A percentile compares a stretch with the other conserved stretches of the same genome.
Conservation (phyloP, 2,329 filamentous ascomycete species). For the Aspergillus felis region DNA sequence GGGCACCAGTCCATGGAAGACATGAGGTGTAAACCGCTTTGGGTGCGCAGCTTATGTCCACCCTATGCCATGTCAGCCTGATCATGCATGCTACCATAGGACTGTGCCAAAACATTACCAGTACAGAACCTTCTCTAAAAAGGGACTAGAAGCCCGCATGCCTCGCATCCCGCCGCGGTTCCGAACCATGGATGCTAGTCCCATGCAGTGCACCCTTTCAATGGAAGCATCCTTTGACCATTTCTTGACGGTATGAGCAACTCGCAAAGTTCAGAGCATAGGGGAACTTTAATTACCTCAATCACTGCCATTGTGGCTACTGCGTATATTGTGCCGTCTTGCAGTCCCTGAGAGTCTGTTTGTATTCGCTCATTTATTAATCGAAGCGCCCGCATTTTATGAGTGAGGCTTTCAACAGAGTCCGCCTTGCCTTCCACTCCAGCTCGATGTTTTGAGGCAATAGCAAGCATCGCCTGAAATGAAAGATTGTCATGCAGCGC, state of each 20-base stretch:
- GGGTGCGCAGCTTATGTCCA: constrained; percentile 29
- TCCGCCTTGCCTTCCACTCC: constrained; percentile 28
- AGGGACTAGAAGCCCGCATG: constrained; percentile 23
- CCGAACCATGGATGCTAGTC: constrained; percentile 25
- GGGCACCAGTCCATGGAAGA: constrained; percentile 27
- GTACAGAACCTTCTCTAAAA: constrained; percentile 30
- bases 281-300: constrained; percentile 20
- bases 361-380: constrained; percentile 29
- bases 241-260: constrained; percentile 24
- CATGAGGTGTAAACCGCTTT: constrained; percentile 24
- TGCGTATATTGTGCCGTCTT: constrained; percentile 29
- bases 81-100: neutral
- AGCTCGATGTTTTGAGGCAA: constrained; percentile 30
- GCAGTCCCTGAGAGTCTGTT: constrained; percentile 18
- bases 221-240: constrained; percentile 30
- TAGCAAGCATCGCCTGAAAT: constrained; percentile 33
- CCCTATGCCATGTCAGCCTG: constrained; percentile 18
- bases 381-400: constrained; percentile 30
- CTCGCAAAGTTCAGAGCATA: neutral
- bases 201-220: constrained; percentile 28
- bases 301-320: constrained; percentile 32
- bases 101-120: constrained; percentile 19
- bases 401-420: constrained; percentile 30
- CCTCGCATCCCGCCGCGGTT: constrained; percentile 28
- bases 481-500: constrained; percentile 27